Evolutionary conservation across 2,329 filamentous ascomycete species (phyloP), one percentile per base, ranked within the genome.

Genomic region (Graphilbum sp.): DNA sequence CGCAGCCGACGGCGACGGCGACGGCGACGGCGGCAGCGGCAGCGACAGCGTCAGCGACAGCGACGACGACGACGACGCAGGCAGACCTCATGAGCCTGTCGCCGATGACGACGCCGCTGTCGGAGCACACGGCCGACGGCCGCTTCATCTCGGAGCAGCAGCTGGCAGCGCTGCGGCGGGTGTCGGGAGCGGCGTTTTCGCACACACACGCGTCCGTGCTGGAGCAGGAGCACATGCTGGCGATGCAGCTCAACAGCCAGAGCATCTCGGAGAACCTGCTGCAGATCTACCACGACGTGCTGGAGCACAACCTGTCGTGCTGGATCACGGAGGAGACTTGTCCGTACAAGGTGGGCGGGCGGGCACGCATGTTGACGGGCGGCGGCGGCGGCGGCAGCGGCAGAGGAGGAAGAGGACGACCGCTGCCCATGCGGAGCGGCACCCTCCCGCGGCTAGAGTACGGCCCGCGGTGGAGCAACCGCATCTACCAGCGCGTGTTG

Each of bases 281-380:
- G 36, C 57, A 57, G 33, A 62, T 70, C 25, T 71, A 70, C 46
- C 66, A 69, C 44, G 65, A 70, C 43, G 67, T 64, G 23, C 55
- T 69, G 44, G 66, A 70, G 44, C 62, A 67, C 45, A 64, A 61
- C 12, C 50, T 70, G 7, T 63, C 64, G 2, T 70, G 67, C 46
- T 71, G 67, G 67, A 45, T 69, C 16, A 67, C 64, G 0, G 66
- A 69, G 42, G 56, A 59, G 34, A 69, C 64, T 3, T 71, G 67
- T 38, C 67, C 67, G 1, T 69, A 69, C 45, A 54, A 54, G 43
- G 47, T 55, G 4, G 30, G 37, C 34, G 43, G 29, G 3, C 32
- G 39, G 4, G 43, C 34, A 10, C 32, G 12, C 32, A 7, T 25
- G 23, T 6, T 12, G 30, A 18, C n/a, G 4, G 30, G 16, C 30